phyloP scores from a whole-genome alignment of 371 early-diverging fungal genomes.

The Mortierella polycephala region DNA sequence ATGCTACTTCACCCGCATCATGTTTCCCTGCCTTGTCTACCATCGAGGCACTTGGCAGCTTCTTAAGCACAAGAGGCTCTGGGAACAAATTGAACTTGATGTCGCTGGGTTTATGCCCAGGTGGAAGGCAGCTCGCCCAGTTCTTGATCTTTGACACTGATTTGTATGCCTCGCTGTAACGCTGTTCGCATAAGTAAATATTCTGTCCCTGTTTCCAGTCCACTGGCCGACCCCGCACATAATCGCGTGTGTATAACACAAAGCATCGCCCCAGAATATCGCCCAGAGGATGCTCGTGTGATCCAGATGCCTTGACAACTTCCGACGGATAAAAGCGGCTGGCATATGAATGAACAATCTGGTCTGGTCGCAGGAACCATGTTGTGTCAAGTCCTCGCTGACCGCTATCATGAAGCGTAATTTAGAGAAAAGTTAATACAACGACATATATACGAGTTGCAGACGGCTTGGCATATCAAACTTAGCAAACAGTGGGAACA shows the following conservation, averaged over 20 bases:
- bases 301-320: slow-evolving; percentile 44
- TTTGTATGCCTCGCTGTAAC: slow-evolving; percentile 46
- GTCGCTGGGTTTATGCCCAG: slow-evolving; percentile 39
- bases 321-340: slow-evolving; percentile 48
- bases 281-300: slow-evolving; percentile 31
- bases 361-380: slow-evolving; percentile 54
- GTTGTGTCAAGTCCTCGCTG: slow-evolving; percentile 32
- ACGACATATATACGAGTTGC: neutral
- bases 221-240: slow-evolving; percentile 40
- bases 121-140: slow-evolving; percentile 38
- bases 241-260: slow-evolving; percentile 41
- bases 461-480: neutral
- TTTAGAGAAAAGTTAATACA: too few species aligned
- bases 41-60: slow-evolving; percentile 47
- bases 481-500: neutral
- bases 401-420: slow-evolving; percentile 13
- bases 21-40: slow-evolving; percentile 42
- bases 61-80: slow-evolving; percentile 38
- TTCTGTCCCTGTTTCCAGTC: slow-evolving; percentile 44
- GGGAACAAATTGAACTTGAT: slow-evolving; percentile 38
- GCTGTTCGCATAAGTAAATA: slow-evolving; percentile 52
- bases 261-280: slow-evolving; percentile 37
- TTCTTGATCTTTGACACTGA: slow-evolving; percentile 52
- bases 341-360: slow-evolving; percentile 44
- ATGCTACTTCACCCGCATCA: slow-evolving; percentile 11